phyloP scores from a whole-genome alignment of 2,329 filamentous ascomycete species.

The Pseudocercospora crystallina region DNA sequence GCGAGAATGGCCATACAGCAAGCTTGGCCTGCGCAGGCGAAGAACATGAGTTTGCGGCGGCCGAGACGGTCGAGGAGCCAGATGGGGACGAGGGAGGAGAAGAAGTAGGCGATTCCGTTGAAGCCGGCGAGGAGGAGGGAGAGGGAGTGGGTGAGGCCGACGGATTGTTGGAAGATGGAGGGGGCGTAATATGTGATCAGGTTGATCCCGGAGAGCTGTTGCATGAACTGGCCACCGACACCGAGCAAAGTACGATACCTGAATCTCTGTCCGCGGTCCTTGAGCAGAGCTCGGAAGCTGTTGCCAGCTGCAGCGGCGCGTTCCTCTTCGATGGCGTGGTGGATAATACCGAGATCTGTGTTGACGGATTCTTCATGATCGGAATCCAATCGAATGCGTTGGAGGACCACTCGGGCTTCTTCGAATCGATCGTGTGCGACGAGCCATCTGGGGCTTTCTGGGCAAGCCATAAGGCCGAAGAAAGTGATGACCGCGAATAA shows the following conservation, averaged over 20 bases:
- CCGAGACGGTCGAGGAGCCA: slow-evolving; percentile 59
- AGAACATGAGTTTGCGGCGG: slow-evolving; percentile 42
- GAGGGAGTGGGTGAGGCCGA: slow-evolving; percentile 46
- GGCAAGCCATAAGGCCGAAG: slow-evolving; percentile 40
- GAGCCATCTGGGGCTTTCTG: slow-evolving; percentile 39
- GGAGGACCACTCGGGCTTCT: slow-evolving; percentile 33
- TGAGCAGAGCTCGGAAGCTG: slow-evolving; percentile 39
- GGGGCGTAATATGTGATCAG: slow-evolving; percentile 40
- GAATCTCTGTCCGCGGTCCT: slow-evolving; percentile 46
- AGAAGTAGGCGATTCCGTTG: slow-evolving; percentile 50
- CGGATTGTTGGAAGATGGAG: slow-evolving; percentile 48
- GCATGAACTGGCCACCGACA: slow-evolving; percentile 49
- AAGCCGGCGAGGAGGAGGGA: slow-evolving; percentile 46
- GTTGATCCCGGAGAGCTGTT: slow-evolving; percentile 39
- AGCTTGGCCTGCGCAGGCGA: slow-evolving; percentile 31
- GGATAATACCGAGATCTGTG: slow-evolving; percentile 39
- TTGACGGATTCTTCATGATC: slow-evolving; percentile 26
- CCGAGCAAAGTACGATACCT: slow-evolving; percentile 43
- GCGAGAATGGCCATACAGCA: slow-evolving; percentile 51
- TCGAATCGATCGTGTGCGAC: slow-evolving; percentile 28
- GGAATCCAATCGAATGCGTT: slow-evolving; percentile 27
- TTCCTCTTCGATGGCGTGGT: slow-evolving; percentile 43
- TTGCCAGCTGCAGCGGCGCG: slow-evolving; percentile 35
- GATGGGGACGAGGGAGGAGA: slow-evolving; percentile 40
- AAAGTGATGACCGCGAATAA: slow-evolving; percentile 36